phyloP scores from a whole-genome alignment of 768 basidiomycete species.

The Hericium erinaceus region DNA sequence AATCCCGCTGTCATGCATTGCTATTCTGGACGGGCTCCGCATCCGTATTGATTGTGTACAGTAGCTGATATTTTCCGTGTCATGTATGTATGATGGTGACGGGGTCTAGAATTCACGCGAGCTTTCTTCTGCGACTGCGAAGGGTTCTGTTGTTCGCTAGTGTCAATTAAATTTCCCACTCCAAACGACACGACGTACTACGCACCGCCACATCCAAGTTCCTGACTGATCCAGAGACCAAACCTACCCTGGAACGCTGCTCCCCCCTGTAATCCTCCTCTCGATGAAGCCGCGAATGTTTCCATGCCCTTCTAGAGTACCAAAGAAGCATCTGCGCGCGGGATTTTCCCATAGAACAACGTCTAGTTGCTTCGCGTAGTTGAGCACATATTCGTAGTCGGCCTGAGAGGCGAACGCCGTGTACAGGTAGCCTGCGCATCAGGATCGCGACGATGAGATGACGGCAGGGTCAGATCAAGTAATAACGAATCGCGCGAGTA shows the following conservation, averaged over 20 bases:
- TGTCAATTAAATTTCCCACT: too few species aligned
- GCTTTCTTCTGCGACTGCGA: too few species aligned
- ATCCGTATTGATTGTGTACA: background rate
- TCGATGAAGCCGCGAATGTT: slow-evolving; percentile 78
- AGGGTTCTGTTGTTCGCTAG: too few species aligned
- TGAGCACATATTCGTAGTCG: slow-evolving; percentile 80
- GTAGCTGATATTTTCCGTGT: background rate
- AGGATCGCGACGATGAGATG: background rate
- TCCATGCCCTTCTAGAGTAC: slow-evolving; percentile 64
- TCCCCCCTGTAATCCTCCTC: slow-evolving; percentile 39
- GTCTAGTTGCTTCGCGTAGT: slow-evolving; percentile 76
- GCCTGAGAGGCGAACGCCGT: slow-evolving; percentile 78
- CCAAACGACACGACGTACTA: too few species aligned
- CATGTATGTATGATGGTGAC: background rate
- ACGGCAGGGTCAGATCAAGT: background rate
- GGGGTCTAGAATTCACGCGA: too few species aligned
- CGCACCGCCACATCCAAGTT: too few species aligned
- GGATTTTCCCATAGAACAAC: slow-evolving; percentile 80
- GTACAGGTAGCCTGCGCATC: slow-evolving; percentile 68
- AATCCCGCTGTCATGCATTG: background rate
- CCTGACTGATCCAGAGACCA: too few species aligned
- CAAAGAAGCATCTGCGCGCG: slow-evolving; percentile 73
- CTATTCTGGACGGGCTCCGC: background rate
- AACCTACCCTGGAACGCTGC: background rate
- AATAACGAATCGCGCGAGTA: too few species aligned